Base-by-base conservation (phyloP, 1,284 basidiomycete genomes). In the Sporisorium iseilematis-ciliati region DNA sequence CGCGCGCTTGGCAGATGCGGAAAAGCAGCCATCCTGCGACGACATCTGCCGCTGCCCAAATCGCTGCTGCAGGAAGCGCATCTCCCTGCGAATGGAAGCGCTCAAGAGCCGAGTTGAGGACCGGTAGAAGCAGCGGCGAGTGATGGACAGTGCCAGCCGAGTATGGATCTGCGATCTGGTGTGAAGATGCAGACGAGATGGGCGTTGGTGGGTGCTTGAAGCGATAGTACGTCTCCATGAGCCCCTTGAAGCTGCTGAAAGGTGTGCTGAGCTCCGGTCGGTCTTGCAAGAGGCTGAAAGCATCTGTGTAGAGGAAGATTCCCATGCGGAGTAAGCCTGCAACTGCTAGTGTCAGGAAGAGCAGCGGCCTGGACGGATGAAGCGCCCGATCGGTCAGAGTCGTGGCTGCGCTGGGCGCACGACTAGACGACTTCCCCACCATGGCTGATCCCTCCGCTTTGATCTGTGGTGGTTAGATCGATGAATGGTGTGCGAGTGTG, bases 191-290 rank as follows among this genome's bases (percentile, higher is more conserved):
- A 25, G 48, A 41, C 55, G 46, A 55, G n/a, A 67, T 53, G 1
- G 65, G 61, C 35, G 45, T 50, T 0, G 75, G 69, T 3, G 58
- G 61, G 20, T 69, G 61, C 29, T 40, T 48, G 23, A 73, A 72
- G 43, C 73, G 57, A 26, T 63, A 73, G 61, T 73, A 66, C 14
- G 69, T 64, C 14, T 87, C 88, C 82, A 80, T 89, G 88, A 86
- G 73, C 87, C 87, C 54, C 86, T 86, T 85, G 65, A 92, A 92
- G 18, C 92, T 91, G 7, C 92, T 95, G 76, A 95, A 82, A 0
- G 94, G 92, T 2, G 93, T 93, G 0, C 91, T 89, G 20, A 97
- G 87, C 81, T 93, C 92, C 35, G 92, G 91, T 74, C 88, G 82
- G 21, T 85, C 82, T 55, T 86, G 81, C 0, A 88, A 80, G 2